Base-by-base conservation (phyloP, 495 filamentous ascomycete genomes). In the Xylona heveae region DNA sequence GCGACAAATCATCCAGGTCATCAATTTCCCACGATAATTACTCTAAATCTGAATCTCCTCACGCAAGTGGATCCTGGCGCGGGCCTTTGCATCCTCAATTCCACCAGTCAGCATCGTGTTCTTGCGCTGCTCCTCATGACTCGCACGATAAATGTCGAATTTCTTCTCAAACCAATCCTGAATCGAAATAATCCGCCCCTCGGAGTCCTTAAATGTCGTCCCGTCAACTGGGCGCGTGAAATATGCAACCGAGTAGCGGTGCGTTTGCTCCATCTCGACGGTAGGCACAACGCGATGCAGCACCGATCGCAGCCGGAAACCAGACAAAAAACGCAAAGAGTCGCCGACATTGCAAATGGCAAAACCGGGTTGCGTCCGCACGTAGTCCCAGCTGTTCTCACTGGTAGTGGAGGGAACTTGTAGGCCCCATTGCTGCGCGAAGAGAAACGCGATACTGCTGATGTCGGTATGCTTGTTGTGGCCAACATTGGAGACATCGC, bases 311-410 rank as follows among this genome's bases (percentile, higher is more conserved):
- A 70, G 49, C 25, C 50, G 56, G 44, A 58, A 51, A 23, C 54
- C 56, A 28, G 48, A 53, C 4, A 59, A 51, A 41, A 64, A 64
- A 22, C 61, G 58, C 39, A 71, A 49, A 12, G 59, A 62, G 48
- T 69, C 66, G 34, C 66, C 66, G 0, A 71, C 55, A 47, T 69
- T 63, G 36, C 69, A 54, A 36, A 69, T 53, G 15, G 59, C 64
- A 38, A 48, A 52, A 24, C 61, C 61, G 1, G 45, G 39, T 36
- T 49, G 48, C 9, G 65, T 63, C 36, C 42, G 54, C 15, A 71
- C 58, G 46, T 58, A 69, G 15, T 53, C 58, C 56, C 64, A 64
- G 41, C 59, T 51, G n/a, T n/a, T n/a, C 19, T 48, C 48, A 4
- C 43, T 40, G 3, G 53, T 58, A 6, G 57, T 57, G 1, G 55